Base-by-base conservation (phyloP, 768 basidiomycete genomes). In the Lactifluus volemus region DNA sequence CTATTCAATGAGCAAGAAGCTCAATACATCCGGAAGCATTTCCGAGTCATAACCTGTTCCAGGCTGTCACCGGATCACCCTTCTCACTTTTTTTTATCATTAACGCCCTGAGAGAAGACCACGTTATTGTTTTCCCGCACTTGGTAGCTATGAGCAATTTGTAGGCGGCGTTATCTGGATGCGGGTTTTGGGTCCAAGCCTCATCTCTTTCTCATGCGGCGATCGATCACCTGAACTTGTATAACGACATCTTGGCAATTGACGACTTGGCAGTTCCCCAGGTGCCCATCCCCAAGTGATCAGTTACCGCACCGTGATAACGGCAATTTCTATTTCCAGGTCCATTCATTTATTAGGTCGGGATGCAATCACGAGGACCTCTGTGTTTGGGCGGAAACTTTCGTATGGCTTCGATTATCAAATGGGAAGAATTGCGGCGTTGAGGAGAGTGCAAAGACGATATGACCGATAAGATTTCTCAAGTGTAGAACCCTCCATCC, bases 171-270 rank as follows among this genome's bases (percentile, higher is more conserved):
- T 21, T 52, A 1, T 17, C 44, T 14, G 34, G 14, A 47, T 17
- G 55, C 21, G 34, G 2, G 2, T 19, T 11, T 8, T 32, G 44
- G 44, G 4, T 41, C 52, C 44, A 29, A 54, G 19, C 49, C 36
- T 8, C 30, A 29, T 25, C 15, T 52, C 32, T 34, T 34, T 34
- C 32, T 34, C 32, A 15, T 32, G 19, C 21, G 41, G 30, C 17
- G 49, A 17, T 41, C 41, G 41, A 29, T 15, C 29, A 52, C 25
- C 29, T 30, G 1, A 38, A 56, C 38, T 3, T 12, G 15, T 32
- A 55, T 56, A 61, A 61, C 19, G 55, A 51, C 60, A 61, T 60
- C 21, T 21, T 44, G 32, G 50, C 59, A 55, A 45, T 51, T 11
- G 5, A 14, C 38, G 49, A 39, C 19, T 19, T 47, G 38, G 47